These are phyloP conservation scores for Porcisia hertigi DNA, from an alignment of 208 protist species.

Conservation along the genomic window DNA sequence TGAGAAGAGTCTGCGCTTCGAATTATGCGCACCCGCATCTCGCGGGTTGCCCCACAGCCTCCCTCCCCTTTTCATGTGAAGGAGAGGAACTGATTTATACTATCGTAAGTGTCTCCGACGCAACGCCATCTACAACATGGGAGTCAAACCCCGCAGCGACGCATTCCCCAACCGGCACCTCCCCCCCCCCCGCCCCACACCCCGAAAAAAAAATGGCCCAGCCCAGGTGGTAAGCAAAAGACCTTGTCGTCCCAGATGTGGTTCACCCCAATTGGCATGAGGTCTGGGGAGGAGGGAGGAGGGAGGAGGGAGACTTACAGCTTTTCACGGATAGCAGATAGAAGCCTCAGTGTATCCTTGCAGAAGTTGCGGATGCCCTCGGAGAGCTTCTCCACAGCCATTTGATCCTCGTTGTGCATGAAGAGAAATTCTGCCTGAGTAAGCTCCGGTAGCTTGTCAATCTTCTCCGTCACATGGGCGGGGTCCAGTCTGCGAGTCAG, in stretches of 20 bases:
- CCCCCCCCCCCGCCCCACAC: neutral
- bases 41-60: neutral
- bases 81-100: neutral
- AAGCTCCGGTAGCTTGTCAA: slow-evolving; percentile 65
- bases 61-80: neutral
- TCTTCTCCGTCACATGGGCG: slow-evolving; percentile 34
- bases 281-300: too few relatives aligned
- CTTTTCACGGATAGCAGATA: slow-evolving; percentile 63
- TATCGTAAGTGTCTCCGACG: neutral
- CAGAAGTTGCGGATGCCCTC: slow-evolving; percentile 97
- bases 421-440: slow-evolving; percentile 75
- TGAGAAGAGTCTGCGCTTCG: neutral
- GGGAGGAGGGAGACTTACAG: slow-evolving; percentile 30
- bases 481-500: slow-evolving; percentile 73
- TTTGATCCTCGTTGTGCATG: slow-evolving; percentile 91
- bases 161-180: too few relatives aligned
- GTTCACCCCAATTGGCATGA: too few relatives aligned
- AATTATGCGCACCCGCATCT: neutral
- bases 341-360: slow-evolving; percentile 91
- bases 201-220: too few relatives aligned
- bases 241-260: too few relatives aligned
- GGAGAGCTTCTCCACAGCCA: slow-evolving; percentile 97
- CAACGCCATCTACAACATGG: too few relatives aligned
- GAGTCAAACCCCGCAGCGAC: too few relatives aligned
- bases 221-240: too few relatives aligned